Conservation (phyloP, 208 protist genomes). For the Leishmania gerbilli region DNA sequence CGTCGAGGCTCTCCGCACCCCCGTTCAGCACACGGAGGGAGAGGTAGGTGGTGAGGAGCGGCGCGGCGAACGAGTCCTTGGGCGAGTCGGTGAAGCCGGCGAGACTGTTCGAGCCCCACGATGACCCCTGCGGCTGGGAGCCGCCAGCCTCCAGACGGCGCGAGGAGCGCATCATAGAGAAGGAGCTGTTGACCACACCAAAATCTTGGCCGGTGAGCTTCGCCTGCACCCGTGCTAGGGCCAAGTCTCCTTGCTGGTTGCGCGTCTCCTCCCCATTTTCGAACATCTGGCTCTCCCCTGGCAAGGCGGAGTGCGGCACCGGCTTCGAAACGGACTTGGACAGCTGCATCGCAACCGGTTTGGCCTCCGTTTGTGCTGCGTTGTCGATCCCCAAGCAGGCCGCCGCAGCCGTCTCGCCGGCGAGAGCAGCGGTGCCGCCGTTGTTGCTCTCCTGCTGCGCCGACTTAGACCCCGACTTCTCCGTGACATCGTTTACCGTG, state of each 20-base stretch:
- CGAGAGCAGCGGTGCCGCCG: conserved; percentile 1
- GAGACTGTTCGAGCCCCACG: conserved; percentile 48
- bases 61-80: conserved; percentile 44
- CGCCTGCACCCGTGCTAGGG: conserved; percentile 79
- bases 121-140: conserved; percentile 40
- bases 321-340: conserved; percentile 71
- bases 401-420: conserved; percentile 7
- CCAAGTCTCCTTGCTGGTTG: conserved; percentile 86
- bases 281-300: conserved; percentile 26
- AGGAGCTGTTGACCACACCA: conserved; percentile 66
- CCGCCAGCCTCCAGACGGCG: conserved; percentile 31
- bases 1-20: conserved; percentile 65
- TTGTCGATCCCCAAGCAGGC: conserved; percentile 15
- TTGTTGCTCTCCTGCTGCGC: conserved; percentile 20
- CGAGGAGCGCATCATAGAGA: conserved; percentile 47
- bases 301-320: conserved; percentile 16
- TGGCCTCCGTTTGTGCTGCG: conserved; percentile 15
- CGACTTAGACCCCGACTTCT: conserved; percentile 27
- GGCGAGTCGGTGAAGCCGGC: conserved; percentile 45
- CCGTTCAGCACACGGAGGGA: conserved; percentile 62
- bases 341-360: conserved; percentile 68
- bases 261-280: conserved; percentile 69
- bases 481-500: conserved; percentile 21
- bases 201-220: conserved; percentile 92
- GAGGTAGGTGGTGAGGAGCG: conserved; percentile 77